phyloP scores from a whole-genome alignment of 176 grass and related monocot species.

The Oropetium thomaeum region DNA sequence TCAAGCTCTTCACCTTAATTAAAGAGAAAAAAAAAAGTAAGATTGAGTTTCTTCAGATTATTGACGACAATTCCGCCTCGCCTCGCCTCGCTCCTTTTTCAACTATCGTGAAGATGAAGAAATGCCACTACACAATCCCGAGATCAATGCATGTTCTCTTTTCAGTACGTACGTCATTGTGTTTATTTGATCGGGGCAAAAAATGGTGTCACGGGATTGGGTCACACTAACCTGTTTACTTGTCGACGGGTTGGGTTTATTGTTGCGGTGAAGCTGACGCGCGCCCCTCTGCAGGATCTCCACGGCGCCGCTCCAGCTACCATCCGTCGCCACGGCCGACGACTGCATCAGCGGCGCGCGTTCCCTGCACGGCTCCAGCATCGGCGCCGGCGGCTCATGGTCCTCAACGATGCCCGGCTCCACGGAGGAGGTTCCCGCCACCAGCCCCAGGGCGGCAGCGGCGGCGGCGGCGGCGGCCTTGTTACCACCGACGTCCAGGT shows the following conservation, averaged over 20 bases:
- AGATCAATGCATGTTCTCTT: background rate
- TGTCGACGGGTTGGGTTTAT: background rate
- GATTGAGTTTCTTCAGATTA: background rate
- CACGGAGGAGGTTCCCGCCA: background rate
- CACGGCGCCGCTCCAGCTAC: slow-evolving; percentile 35
- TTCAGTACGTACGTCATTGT: too few species aligned
- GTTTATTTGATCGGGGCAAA: too few species aligned
- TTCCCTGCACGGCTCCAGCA: slow-evolving; percentile 6
- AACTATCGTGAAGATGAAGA: too few species aligned
- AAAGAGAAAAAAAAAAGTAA: background rate
- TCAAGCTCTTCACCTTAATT: slow-evolving; percentile 24
- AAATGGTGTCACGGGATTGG: background rate
- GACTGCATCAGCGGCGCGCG: background rate
- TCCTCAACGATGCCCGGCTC: slow-evolving; percentile 26
- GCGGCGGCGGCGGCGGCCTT: background rate
- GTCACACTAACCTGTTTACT: background rate
- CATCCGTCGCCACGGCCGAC: background rate
- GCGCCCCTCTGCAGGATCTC: slow-evolving; percentile 29
- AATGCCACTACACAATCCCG: too few species aligned
- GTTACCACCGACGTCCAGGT: background rate
- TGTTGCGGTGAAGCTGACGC: slow-evolving; percentile 38
- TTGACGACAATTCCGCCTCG: background rate
- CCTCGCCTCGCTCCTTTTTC: too few species aligned
- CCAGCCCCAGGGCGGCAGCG: background rate
- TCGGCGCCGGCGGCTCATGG: background rate